Evolutionary conservation across 768 basidiomycete species (phyloP), one percentile per base, ranked within the genome.

Genomic region (Amanita inopinata): DNA sequence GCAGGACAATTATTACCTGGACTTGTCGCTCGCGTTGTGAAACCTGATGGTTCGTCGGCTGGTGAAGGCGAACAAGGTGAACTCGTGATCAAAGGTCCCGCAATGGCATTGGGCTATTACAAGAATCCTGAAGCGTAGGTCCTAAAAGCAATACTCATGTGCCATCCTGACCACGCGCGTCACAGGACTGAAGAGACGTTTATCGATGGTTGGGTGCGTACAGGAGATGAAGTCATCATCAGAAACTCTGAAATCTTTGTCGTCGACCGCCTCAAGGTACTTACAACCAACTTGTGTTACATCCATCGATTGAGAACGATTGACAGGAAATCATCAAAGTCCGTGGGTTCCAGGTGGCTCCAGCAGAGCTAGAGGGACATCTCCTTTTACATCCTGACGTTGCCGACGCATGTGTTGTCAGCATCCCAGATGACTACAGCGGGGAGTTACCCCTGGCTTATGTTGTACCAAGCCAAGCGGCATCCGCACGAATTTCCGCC

Each of bases 401-500:
- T 8, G 61, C 58, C 3, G 80, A 80, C 51, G 65, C 65, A 1
- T 80, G 80, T 49, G 76, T 83, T 5, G 78, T 87, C 5, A 73
- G 80, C 3, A 54, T 84, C 14, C 69, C 69, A 1, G 81, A 88
- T 51, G 83, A 86, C 17, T 85, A 80, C 54, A 81, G 71, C 45
- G 83, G 85, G 12, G 84, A 89, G 55, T 50, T 83, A 8, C 84
- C 86, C 0, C 52, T 83, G 40, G 84, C 85, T 5, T 87, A 74
- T 55, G 62, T 87, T 17, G 80, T 80, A 2, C 67, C 76, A 12
- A 61, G 61, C 34, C 62, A 64, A 10, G 61, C 66, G 3, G 62
- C 64, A 7, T 55, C 56, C 27, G 62, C 68, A 33, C 60, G 62
- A 22, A 59, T 67, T 15, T 47, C 57, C 30, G 54, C 56, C 25